These are phyloP conservation scores for Leersia perrieri DNA, from an alignment of 176 grass and related monocot genomes.

Conservation along the genomic window DNA sequence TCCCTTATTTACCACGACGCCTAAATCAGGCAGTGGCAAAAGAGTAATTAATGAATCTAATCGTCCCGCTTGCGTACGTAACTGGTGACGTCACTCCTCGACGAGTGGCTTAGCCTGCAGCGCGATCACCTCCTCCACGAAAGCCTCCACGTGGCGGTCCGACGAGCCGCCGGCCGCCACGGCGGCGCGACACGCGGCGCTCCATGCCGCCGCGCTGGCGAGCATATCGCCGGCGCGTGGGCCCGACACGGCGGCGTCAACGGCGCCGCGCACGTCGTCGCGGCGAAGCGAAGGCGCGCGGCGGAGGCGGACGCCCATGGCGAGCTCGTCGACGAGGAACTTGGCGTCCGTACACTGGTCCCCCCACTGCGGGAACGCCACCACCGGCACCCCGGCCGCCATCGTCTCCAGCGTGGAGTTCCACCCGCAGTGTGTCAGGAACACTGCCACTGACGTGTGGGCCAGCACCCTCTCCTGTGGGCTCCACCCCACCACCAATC, in stretches of 20 bases:
- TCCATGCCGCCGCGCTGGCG: conserved; percentile 45
- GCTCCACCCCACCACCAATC: conserved; percentile 77
- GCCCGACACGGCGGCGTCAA: conserved; percentile 48
- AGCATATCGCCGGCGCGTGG: conserved; percentile 22
- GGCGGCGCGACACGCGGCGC: conserved; percentile 36
- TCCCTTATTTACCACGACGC: neutral
- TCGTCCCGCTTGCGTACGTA: neutral
- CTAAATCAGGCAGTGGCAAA: neutral
- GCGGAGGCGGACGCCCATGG: conserved; percentile 54
- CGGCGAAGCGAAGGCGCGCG: conserved; percentile 38
- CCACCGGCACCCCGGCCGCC: conserved; percentile 60
- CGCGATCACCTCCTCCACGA: conserved; percentile 57
- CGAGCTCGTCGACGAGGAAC: conserved; percentile 58
- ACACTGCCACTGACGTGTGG: conserved; percentile 58
- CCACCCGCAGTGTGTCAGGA: conserved; percentile 91
- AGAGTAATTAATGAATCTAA: neutral
- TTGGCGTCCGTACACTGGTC: conserved; percentile 77
- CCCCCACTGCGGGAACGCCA: conserved; percentile 70
- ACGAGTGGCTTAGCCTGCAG: too few species aligned
- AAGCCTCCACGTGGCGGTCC: conserved; percentile 51
- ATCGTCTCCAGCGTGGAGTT: conserved; percentile 82
- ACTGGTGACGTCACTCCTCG: neutral
- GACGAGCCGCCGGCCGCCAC: conserved; percentile 56
- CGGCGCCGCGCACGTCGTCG: conserved; percentile 38
- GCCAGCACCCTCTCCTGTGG: conserved; percentile 69